Evolutionary conservation across 2,329 filamentous ascomycete genomes (phyloP), one percentile per base, ranked within the genome.

Genomic region (Parascedosporium putredinis): DNA sequence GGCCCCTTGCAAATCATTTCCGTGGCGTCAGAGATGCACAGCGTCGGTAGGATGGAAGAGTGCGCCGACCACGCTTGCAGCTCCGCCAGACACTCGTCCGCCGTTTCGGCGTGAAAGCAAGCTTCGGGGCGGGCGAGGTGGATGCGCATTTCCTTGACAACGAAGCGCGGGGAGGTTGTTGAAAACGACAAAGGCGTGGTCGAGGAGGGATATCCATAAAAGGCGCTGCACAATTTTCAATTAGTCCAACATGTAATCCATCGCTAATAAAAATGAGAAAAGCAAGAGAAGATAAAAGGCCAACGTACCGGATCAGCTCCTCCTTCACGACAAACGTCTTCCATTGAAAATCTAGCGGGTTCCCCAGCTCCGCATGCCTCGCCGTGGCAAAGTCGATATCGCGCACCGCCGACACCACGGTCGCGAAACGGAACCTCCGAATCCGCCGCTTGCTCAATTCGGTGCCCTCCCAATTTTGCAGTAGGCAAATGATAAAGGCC

Each of bases 121-220:
- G 58, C 52, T 53, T 67, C 66, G 0, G 64, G 59, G 10, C 54
- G 56, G 8, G 62, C 62, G 55, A 64, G 56, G 43, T 62, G 57
- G 55, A 66, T 64, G 25, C 58, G 63, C 62, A 67, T 64, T 51
- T 68, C 66, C 47, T 63, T 63, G 38, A 67, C 61, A 0, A 65
- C 62, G 60, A 68, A 64, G 10, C 66, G 58, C n/a, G 65, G 65
- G 66, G 1, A 64, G 51, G 33, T 69, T 69, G 55, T 68, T 67
- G 55, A 68, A 68, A 10, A 66, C 67, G 25, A 66, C 60, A 48
- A 68, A 69, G 1, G 64, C 64, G 0, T 65, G 63, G 47, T 69
- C 66, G 10, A 69, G 52, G 4, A 68, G 52, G 23, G 66, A 66
- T 4, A 66, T 59, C 58, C 59, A 68, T 2, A 67, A 61, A 2